These are phyloP conservation scores for Paraurostyla sp. DNA, from an alignment of 73 alveolate species.

Conservation along the genomic window DNA sequence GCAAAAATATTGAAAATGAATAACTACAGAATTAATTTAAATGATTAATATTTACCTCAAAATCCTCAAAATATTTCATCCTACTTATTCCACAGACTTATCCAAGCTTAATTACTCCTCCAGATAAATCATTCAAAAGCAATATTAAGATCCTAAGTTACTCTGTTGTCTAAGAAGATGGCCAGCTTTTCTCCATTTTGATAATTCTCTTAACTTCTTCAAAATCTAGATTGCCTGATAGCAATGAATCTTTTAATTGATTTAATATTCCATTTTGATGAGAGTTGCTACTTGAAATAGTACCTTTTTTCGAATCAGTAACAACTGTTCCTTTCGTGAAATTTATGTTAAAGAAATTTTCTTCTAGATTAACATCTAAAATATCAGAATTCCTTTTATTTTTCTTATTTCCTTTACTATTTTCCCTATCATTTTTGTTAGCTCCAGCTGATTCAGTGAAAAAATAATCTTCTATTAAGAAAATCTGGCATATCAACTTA, in stretches of 20 bases:
- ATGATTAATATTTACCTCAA: neutral
- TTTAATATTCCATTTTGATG: neutral
- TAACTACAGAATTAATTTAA: neutral
- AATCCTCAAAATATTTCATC: neutral
- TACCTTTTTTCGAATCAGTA: neutral
- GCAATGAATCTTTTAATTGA: neutral
- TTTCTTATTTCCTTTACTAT: neutral
- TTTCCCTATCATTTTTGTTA: neutral
- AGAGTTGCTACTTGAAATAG: neutral
- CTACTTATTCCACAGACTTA: conserved; percentile 6
- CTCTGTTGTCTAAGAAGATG: neutral
- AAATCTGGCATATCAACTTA: neutral
- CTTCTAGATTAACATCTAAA: neutral
- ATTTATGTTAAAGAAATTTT: conserved; percentile 4
- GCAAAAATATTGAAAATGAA: neutral
- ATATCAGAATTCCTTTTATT: neutral
- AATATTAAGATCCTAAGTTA: neutral
- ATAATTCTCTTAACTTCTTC: neutral
- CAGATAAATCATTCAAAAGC: conserved; percentile 40
- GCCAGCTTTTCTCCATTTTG: neutral
- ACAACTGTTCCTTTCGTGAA: neutral
- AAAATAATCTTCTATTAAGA: neutral
- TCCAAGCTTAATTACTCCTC: conserved; percentile 46
- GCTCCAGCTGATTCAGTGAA: neutral
- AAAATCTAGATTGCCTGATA: neutral